A percentile compares a stretch with the other conserved stretches of the same genome.
Evolutionary conservation across 371 early-diverging fungal genomes (phyloP).

Genomic region (Ordospora colligata): DNA sequence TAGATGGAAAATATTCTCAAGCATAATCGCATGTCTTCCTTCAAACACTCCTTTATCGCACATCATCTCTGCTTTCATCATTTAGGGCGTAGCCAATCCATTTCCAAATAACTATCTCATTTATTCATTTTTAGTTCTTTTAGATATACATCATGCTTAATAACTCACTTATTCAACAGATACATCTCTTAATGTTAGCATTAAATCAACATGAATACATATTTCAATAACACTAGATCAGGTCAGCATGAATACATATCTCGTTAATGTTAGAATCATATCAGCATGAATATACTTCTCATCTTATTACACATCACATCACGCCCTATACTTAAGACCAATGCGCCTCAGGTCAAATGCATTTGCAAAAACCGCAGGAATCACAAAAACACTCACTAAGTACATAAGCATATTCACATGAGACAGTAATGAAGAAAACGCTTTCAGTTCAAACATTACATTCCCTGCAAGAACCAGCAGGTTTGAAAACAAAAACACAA

Average conservation of each 20-base stretch:
- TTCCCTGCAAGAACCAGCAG: constrained; percentile 52
- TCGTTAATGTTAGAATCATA: too few species aligned
- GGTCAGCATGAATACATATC: too few species aligned
- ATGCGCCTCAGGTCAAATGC: neutral
- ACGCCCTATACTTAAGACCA: neutral
- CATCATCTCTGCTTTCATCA: too few species aligned
- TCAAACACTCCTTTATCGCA: neutral
- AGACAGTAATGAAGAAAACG: neutral
- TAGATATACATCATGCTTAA: too few species aligned
- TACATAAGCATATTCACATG: neutral
- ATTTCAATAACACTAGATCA: too few species aligned
- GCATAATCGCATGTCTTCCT: constrained; percentile 8
- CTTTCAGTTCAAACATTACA: constrained; percentile 38
- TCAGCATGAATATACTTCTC: too few species aligned
- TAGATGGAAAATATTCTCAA: constrained; percentile 11
- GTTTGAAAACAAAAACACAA: constrained; percentile 50
- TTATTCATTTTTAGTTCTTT: too few species aligned
- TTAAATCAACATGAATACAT: too few species aligned
- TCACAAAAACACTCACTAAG: neutral
- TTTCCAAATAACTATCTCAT: too few species aligned
- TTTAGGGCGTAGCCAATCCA: too few species aligned
- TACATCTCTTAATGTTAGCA: too few species aligned
- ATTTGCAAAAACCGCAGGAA: neutral
- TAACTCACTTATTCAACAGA: too few species aligned
- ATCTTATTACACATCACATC: neutral